Percentiles rank a stretch among this genome's conserved stretches.
Conservation (phyloP, 2,329 filamentous ascomycete species). For the Thelonectria olida region DNA sequence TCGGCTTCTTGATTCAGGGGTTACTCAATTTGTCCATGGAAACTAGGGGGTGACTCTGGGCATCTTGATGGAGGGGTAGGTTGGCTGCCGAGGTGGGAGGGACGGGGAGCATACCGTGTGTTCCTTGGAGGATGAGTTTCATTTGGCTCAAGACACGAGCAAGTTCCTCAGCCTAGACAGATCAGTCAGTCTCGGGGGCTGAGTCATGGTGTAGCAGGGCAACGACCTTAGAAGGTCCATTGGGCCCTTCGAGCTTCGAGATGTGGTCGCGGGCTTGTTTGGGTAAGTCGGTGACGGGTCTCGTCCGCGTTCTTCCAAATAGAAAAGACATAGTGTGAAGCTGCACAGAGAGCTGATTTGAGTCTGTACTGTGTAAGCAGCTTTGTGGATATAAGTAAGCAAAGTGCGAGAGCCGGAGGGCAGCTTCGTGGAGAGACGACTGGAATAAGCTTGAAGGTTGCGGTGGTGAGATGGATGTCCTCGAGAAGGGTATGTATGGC, state of each 20-base stretch:
- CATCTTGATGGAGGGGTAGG: not conserved
- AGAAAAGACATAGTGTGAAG: conserved; percentile 60
- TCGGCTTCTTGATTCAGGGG: conserved; percentile 73
- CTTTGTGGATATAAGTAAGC: not conserved
- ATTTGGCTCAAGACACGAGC: conserved; percentile 88
- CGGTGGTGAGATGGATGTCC: conserved; percentile 7
- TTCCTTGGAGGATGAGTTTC: conserved; percentile 93
- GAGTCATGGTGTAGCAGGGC: not conserved
- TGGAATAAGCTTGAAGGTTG: not conserved
- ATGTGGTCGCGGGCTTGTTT: conserved; percentile 66
- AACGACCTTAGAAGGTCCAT: conserved; percentile 57
- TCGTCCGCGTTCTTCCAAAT: conserved; percentile 62
- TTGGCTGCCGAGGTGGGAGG: not conserved
- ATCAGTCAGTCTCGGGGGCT: conserved; percentile 3
- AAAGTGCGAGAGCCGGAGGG: not conserved
- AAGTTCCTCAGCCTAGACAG: conserved; percentile 80
- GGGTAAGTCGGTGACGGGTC: conserved; percentile 62
- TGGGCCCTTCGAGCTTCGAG: conserved; percentile 60
- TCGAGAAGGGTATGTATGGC: not conserved
- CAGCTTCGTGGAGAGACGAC: conserved; percentile 1
- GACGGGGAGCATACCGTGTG: conserved; percentile 72
- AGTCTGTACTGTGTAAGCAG: not conserved
- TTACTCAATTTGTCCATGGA: conserved; percentile 20
- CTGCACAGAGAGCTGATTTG: not conserved
- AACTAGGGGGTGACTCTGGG: conserved; percentile 5